Evolutionary conservation across 495 filamentous ascomycete species (phyloP).

Genomic region (Cryomyces minteri): DNA sequence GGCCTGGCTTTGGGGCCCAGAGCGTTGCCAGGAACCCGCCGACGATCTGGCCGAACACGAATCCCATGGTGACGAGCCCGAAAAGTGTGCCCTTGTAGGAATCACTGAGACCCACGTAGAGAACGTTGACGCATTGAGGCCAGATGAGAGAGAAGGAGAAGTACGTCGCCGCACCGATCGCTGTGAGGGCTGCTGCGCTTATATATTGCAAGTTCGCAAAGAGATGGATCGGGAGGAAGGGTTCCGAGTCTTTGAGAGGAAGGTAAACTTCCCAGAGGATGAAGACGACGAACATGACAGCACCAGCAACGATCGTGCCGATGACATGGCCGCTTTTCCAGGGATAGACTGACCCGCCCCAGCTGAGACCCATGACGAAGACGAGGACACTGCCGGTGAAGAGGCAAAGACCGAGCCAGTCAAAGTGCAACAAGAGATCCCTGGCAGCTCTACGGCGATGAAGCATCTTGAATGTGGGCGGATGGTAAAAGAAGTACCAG

Average conservation of each 20-base stretch:
- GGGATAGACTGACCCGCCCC: constrained; percentile 12
- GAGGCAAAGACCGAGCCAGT: constrained; percentile 25
- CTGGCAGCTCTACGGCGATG: constrained; percentile 5
- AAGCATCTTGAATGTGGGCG: constrained; percentile 12
- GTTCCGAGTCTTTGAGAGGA: constrained; percentile 3
- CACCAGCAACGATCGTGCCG: constrained; percentile 7
- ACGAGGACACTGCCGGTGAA: constrained; percentile 26
- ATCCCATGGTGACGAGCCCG: constrained; percentile 3
- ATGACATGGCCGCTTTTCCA: constrained; percentile 14
- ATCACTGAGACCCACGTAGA: constrained; percentile 3
- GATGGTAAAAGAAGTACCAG: constrained; percentile 11
- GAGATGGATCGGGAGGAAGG: constrained; percentile 26
- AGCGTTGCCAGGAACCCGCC: constrained; percentile 1
- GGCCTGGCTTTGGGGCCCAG: constrained; percentile 2
- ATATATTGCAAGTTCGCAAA: constrained; percentile 26
- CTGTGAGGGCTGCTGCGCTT: constrained; percentile 21
- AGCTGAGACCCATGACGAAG: constrained; percentile 27
- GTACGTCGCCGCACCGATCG: constrained; percentile 21
- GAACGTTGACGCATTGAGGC: constrained; percentile 15
- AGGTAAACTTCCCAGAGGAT: constrained; percentile 7
- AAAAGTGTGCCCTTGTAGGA: no score
- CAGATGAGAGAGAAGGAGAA: constrained; percentile 23
- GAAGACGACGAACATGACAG: constrained; percentile 6
- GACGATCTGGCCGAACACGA: constrained; percentile 6
- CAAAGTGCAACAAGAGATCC: constrained; percentile 20